phyloP scores from a whole-genome alignment of 805 yeast genomes.

The Cyberlindnera amylophila region DNA sequence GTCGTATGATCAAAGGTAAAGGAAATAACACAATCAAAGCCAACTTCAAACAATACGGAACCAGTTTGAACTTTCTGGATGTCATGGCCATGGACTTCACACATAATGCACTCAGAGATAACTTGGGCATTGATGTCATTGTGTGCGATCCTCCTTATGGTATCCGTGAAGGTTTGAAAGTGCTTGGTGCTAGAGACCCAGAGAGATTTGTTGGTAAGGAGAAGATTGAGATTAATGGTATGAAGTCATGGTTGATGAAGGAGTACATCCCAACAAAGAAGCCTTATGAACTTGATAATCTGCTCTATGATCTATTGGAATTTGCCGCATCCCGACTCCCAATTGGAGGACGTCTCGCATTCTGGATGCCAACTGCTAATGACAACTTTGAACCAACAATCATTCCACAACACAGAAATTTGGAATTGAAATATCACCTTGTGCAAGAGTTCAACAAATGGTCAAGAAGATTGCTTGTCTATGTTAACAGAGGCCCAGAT shows the following conservation, averaged over 20 bases:
- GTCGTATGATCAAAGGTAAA: conserved; percentile 72
- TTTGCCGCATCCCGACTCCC: conserved; percentile 74
- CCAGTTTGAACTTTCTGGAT: conserved; percentile 58
- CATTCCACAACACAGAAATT: conserved; percentile 73
- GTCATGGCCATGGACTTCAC: conserved; percentile 92
- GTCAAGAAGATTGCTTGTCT: conserved; percentile 84
- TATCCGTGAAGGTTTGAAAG: conserved; percentile 91
- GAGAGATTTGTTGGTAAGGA: conserved; percentile 71
- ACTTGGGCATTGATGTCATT: conserved; percentile 68
- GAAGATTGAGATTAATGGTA: conserved; percentile 69
- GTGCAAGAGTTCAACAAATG: conserved; percentile 90
- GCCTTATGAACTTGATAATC: conserved; percentile 73
- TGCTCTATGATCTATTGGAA: conserved; percentile 71
- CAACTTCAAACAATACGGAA: conserved; percentile 75
- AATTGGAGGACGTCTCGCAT: conserved; percentile 74
- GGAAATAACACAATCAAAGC: conserved; percentile 49
- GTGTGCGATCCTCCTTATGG: conserved; percentile 98
- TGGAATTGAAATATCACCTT: conserved; percentile 68
- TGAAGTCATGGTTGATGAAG: conserved; percentile 66
- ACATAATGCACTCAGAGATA: conserved; percentile 70
- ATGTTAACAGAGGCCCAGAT: conserved; percentile 58
- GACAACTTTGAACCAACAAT: conserved; percentile 67
- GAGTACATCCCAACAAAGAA: conserved; percentile 93
- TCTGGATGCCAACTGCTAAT: conserved; percentile 98
- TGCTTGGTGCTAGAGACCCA: conserved; percentile 77